Evolutionary conservation across 2,329 filamentous ascomycete species (phyloP).

Genomic region (Fusarium subglutinans): DNA sequence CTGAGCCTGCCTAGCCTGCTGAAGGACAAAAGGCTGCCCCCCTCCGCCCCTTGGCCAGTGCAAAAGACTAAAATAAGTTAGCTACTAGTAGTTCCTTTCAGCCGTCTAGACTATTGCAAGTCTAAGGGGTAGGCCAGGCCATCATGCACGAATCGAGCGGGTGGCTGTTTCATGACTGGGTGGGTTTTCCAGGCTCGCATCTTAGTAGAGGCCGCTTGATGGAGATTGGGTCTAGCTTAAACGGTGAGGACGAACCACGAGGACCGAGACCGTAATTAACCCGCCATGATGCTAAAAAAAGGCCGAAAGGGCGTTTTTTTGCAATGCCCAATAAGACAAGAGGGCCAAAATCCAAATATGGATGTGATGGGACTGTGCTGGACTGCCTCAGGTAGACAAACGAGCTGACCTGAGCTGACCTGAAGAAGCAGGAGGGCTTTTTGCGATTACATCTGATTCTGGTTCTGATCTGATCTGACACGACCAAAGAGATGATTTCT

Average conservation of each 20-base stretch:
- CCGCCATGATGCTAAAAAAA: constrained; percentile 39
- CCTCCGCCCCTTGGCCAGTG: constrained; percentile 10
- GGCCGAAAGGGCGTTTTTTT: not conserved
- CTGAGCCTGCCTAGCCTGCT: not conserved
- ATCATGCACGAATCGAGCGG: constrained; percentile 7
- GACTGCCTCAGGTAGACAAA: constrained; percentile 6
- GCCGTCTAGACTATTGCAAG: constrained; percentile 4
- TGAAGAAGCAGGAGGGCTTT: constrained; percentile 7
- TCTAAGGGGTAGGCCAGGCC: not conserved
- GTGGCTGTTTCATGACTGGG: constrained; percentile 34
- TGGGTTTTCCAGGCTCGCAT: not conserved
- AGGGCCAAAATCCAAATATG: not conserved
- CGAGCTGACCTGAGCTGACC: not conserved
- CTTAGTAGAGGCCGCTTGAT: not conserved
- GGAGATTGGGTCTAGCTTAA: constrained; percentile 25
- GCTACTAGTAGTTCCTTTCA: not conserved
- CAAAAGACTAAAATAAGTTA: not conserved
- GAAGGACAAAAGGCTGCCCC: not conserved
- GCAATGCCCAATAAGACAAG: constrained; percentile 2
- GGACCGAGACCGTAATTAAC: constrained; percentile 33
- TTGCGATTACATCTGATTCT: not conserved
- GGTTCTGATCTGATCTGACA: not conserved
- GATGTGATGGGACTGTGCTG: not conserved
- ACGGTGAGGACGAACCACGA: constrained; percentile 30
- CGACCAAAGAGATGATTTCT: not conserved